Evolutionary conservation across 805 yeast genomes (phyloP).

Genomic region (Candida maltosa): DNA sequence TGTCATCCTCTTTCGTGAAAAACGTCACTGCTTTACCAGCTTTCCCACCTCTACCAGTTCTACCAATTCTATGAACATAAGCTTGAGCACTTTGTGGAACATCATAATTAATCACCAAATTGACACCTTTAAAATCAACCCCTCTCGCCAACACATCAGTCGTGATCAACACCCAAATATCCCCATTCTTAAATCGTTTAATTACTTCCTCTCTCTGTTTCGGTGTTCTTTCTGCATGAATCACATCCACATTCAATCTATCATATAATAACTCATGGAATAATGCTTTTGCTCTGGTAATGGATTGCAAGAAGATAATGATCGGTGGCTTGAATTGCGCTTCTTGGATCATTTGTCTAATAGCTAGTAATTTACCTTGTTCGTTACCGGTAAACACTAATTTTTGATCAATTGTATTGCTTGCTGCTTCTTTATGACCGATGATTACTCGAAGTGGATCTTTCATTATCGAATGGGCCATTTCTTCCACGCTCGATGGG

Average conservation of each 20-base stretch:
- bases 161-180: constrained; percentile 92
- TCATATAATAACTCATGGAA: constrained; percentile 92
- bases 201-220: constrained; percentile 83
- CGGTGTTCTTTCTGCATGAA: constrained; percentile 91
- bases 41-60: constrained; percentile 96
- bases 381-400: constrained; percentile 87
- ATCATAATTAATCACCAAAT: constrained; percentile 91
- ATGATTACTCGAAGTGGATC: constrained; percentile 84
- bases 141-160: constrained; percentile 97
- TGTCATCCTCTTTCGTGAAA: constrained; percentile 84
- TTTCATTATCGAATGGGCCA: constrained; percentile 80
- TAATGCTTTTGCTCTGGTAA: constrained; percentile 90
- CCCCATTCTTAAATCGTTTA: constrained; percentile 82
- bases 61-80: constrained; percentile 95
- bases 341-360: constrained; percentile 79
- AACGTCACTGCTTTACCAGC: constrained; percentile 86
- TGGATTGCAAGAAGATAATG: constrained; percentile 85
- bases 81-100: constrained; percentile 93
- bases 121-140: constrained; percentile 94
- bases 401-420: constrained; percentile 75
- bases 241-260: constrained; percentile 88
- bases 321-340: constrained; percentile 93
- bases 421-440: constrained; percentile 94
- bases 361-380: constrained; percentile 90
- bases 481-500: constrained; percentile 87